Evolutionary conservation across 2,329 filamentous ascomycete species (phyloP), one percentile per base, ranked within the genome.

Genomic region (Fusarium verticillioides): DNA sequence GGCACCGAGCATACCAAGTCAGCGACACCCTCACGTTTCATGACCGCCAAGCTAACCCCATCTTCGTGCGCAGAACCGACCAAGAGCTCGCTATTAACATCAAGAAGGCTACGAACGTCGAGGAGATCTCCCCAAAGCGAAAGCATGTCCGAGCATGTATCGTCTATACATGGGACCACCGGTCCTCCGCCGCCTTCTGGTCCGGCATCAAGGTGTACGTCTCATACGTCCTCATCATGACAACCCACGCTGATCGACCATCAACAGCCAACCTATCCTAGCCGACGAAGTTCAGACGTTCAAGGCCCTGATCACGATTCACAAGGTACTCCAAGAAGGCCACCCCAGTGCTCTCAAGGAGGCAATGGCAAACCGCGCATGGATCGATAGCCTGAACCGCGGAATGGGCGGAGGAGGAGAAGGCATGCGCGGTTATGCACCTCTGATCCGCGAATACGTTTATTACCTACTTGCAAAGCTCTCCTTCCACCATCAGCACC

Each of bases 141-240:
- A 99, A 99, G 85, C 96, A 99, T 93, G 96, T 99, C 66, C 94
- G 96, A 80, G 95, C 93, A 83, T 97, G 94, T 81, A 99, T 99
- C 79, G 96, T 99, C 50, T 98, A 98, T 83, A 98, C 96, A 66
- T 99, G 96, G 96, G 96, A 99, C 84, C 95, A 99, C 86, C 97
- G 97, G 85, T 97, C 93, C 74, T 97, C 95, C 46, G 88, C 91
- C 81, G 94, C 95, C 80, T 99, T 99, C 83, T 99, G 96, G 96
- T 91, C 94, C 64, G 96, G 95, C 81, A 97, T 99, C 89, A 99
- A 99, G 90, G 95, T 98, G 93, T 97, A 89, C 77, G 92, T 88
- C 86, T 59, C 61, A 56, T 46, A 57, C 21, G n/a, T 32, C 40
- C 47, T 63, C 39, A 57, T 53, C 47, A 54, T 65, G 50, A 46